Conservation (phyloP, 148 eudicot species). For the Fagopyrum esculentum region DNA sequence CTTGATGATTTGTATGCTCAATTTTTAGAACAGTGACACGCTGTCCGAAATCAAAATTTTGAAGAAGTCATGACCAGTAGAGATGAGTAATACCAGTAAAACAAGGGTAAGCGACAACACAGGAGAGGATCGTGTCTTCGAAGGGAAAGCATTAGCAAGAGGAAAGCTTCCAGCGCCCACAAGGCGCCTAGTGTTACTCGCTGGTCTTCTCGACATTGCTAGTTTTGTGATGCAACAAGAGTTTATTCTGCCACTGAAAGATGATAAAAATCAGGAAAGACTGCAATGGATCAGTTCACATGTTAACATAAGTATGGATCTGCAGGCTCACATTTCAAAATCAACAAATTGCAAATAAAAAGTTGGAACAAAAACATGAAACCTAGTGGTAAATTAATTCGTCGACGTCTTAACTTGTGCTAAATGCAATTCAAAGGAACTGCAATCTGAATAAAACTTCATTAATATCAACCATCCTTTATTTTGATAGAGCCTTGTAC, state of each 20-base stretch:
- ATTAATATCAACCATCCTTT: not conserved
- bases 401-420: not conserved
- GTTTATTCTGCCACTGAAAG: not conserved
- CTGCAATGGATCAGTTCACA: not conserved
- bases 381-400: not conserved
- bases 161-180: slow-evolving; percentile 63
- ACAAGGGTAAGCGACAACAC: slow-evolving; percentile 45
- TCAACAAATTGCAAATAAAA: not conserved
- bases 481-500: not conserved
- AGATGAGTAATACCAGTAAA: slow-evolving; percentile 16
- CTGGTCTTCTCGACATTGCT: slow-evolving; percentile 88
- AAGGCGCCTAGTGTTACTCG: slow-evolving; percentile 56
- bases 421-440: not conserved
- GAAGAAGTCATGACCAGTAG: not conserved
- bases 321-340: not conserved
- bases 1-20: not conserved
- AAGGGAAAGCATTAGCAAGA: slow-evolving; percentile 59
- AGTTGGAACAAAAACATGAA: not conserved
- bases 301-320: not conserved
- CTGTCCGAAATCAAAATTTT: not conserved
- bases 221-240: slow-evolving; percentile 10
- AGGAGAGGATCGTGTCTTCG: slow-evolving; percentile 79
- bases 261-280: not conserved
- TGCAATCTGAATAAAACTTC: not conserved
- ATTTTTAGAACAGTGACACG: not conserved